Base-by-base conservation (phyloP, 768 basidiomycete species). In the Suillus placidus region DNA sequence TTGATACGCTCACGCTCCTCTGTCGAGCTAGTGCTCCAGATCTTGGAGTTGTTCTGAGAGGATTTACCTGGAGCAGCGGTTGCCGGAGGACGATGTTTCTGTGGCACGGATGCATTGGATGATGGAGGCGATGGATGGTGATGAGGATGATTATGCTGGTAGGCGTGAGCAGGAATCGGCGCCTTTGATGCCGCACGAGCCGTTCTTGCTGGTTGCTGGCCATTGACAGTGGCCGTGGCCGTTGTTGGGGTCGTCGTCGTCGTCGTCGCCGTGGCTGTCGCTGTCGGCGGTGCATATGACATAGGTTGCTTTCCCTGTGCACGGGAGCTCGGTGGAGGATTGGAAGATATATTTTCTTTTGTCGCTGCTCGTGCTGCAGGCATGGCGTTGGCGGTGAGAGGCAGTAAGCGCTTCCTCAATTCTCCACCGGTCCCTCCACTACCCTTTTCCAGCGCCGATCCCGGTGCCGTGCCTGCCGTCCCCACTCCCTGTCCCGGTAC, bases 1-100 rank as follows among this genome's bases (percentile, higher is more conserved):
- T 97, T 96, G 81, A 99, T 99, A 70, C 94, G 88, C 77, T 98
- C 96, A 38, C 97, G 87, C 79, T 99, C 97, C 78, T 98, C 94
- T 4, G 86, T 88, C 40, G 92, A 90, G 77, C 88, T 93, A 65
- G 94, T 97, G 74, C 90, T 92, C 95, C 95, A 98, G 74, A 98
- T 94, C 87, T 95, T 95, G 80, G 82, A 89, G 69, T 84, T 86
- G 73, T 81, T 87, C 42, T 78, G 72, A 52, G 76, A 43, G 54
- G 57, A 60, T 68, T 77, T 67, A 67, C 67, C 61, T 57, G 71
- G 63, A 55, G 71, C 70, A 10, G 80, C 66, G 34, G 64, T 61
- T 57, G 73, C 69, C 12, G 76, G 73, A n/a, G 75, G 71, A 67
- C 71, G 73, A 60, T 71, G 69, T 70, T 76, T 74, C 63, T 73